Conservation (phyloP, 2,329 filamentous ascomycete genomes). For the Cladosporium sp. region DNA sequence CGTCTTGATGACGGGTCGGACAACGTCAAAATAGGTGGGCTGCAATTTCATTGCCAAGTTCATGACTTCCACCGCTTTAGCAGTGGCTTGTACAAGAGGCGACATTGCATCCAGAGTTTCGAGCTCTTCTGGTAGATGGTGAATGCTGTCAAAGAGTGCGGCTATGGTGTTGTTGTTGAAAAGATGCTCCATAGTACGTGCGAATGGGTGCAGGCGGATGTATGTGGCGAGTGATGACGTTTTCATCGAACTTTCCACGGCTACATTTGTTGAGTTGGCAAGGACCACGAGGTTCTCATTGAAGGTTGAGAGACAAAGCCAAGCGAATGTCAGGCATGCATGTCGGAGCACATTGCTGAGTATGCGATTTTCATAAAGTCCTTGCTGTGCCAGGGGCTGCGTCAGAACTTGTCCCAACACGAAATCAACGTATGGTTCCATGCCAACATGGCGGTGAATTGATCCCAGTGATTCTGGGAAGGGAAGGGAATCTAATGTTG, state of each 20-base stretch:
- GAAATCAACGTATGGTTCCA: conserved; percentile 91
- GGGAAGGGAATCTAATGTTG: conserved; percentile 67
- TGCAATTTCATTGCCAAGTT: conserved; percentile 80
- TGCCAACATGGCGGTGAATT: conserved; percentile 73
- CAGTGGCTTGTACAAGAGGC: conserved; percentile 72
- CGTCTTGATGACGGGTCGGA: conserved; percentile 70
- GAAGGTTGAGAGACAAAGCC: conserved; percentile 75
- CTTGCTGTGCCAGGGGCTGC: conserved; percentile 55
- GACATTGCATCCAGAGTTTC: conserved; percentile 71
- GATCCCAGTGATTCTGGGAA: conserved; percentile 84
- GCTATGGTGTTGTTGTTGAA: conserved; percentile 87
- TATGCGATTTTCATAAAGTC: conserved; percentile 57
- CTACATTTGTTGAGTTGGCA: conserved; percentile 70
- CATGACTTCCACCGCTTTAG: conserved; percentile 79
- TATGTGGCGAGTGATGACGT: conserved; percentile 74
- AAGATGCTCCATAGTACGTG: conserved; percentile 95
- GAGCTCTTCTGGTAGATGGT: conserved; percentile 70
- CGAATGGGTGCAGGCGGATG: conserved; percentile 84
- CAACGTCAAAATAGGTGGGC: conserved; percentile 84
- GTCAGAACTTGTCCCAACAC: conserved; percentile 59
- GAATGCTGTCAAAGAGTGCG: conserved; percentile 71
- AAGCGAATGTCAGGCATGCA: conserved; percentile 78
- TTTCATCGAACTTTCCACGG: conserved; percentile 70
- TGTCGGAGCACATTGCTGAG: conserved; percentile 58
- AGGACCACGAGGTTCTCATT: conserved; percentile 90